Conservation (phyloP, 139 green algal genomes). For the Chlorella sp. region DNA sequence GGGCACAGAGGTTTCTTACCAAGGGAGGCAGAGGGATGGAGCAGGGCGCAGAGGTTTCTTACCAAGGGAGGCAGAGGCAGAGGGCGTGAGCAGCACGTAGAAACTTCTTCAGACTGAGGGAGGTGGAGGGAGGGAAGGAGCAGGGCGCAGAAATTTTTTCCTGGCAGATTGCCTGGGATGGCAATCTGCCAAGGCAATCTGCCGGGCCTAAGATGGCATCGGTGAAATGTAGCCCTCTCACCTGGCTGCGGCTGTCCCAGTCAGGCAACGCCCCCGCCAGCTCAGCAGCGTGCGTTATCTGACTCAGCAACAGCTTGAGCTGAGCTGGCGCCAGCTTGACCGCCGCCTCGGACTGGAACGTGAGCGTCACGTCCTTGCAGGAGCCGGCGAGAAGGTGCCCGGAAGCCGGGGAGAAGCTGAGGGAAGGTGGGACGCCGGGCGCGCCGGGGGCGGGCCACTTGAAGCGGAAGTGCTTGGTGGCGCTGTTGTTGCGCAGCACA, state of each 20-base stretch:
- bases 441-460: slow-evolving; percentile 41
- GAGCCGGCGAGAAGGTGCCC: slow-evolving; percentile 57
- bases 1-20: too few relatives aligned
- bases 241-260: slow-evolving; percentile 44
- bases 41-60: too few relatives aligned
- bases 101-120: too few relatives aligned
- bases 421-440: too few relatives aligned
- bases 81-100: too few relatives aligned
- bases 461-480: slow-evolving; percentile 31
- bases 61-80: too few relatives aligned
- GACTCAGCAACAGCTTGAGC: slow-evolving; percentile 24
- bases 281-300: slow-evolving; percentile 5
- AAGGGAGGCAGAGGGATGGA: too few relatives aligned
- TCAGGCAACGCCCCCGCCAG: slow-evolving; percentile 11
- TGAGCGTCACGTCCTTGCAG: slow-evolving; percentile 54
- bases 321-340: slow-evolving; percentile 37
- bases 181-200: too few relatives aligned
- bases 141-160: too few relatives aligned
- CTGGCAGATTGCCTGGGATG: too few relatives aligned
- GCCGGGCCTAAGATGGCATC: too few relatives aligned
- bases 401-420: slow-evolving; percentile 49
- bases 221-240: not conserved
- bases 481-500: slow-evolving; percentile 30
- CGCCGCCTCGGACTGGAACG: slow-evolving; percentile 36
- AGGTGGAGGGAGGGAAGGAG: too few relatives aligned